Conservation (phyloP, 176 grass and related monocot species). For the Oryza rufipogon region DNA sequence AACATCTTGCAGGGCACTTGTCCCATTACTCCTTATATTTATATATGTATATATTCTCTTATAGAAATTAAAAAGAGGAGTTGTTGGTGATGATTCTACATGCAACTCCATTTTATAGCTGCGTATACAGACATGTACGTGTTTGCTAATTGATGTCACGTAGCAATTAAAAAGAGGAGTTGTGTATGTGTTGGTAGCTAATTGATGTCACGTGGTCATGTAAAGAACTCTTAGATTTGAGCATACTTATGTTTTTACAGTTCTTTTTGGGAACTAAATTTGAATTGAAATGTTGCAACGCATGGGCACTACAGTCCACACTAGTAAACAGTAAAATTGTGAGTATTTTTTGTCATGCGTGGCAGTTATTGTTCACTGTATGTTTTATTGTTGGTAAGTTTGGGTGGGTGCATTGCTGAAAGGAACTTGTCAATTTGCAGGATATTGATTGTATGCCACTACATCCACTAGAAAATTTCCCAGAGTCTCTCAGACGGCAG, state of each 20-base stretch:
- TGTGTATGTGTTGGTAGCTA: not conserved
- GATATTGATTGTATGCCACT: slow-evolving; percentile 97
- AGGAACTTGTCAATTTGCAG: slow-evolving; percentile 53
- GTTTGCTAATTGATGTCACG: not conserved
- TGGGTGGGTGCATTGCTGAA: slow-evolving; percentile 34
- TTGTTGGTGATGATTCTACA: not conserved
- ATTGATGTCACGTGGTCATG: not conserved
- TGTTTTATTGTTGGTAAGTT: not conserved
- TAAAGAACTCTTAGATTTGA: not conserved
- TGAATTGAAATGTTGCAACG: not conserved
- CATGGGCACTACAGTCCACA: not conserved
- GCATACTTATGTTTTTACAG: not conserved
- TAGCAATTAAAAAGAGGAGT: too few species aligned
- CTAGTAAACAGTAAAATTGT: not conserved
- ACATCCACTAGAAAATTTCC: slow-evolving; percentile 86
- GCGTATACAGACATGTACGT: not conserved
- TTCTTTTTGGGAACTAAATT: not conserved
- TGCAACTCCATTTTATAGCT: not conserved
- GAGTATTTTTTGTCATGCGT: not conserved
- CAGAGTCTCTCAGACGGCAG: slow-evolving; percentile 68
- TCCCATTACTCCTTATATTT: not conserved
- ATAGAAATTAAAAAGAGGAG: not conserved
- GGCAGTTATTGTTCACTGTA: not conserved
- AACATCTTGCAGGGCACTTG: not conserved
- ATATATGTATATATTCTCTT: not conserved